phyloP scores from a whole-genome alignment of 371 early-diverging fungal genomes.

The Phascolomyces articulosus region DNA sequence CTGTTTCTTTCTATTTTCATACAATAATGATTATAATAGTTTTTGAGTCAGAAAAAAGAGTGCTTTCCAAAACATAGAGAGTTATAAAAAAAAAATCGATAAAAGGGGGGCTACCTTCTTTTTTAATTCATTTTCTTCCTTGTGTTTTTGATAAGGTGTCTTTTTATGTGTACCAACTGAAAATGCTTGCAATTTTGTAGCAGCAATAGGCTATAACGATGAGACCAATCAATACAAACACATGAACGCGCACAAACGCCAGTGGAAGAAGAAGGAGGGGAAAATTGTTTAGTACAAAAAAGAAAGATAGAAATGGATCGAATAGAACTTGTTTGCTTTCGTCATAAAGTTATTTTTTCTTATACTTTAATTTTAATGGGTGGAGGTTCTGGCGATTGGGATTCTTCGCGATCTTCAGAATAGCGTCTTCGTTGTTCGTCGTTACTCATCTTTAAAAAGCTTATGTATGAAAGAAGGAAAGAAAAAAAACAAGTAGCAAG shows the following conservation, averaged over 20 bases:
- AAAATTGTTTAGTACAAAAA: no score
- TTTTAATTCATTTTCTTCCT: slow-evolving; percentile 75
- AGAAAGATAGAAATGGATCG: background rate
- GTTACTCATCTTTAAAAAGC: background rate
- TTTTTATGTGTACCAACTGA: slow-evolving; percentile 70
- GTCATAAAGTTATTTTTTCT: no score
- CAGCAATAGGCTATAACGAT: slow-evolving; percentile 63
- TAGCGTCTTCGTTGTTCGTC: background rate
- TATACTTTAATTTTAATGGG: slow-evolving; percentile 11
- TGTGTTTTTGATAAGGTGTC: slow-evolving; percentile 74
- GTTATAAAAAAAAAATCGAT: no score
- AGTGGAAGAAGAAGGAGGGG: no score
- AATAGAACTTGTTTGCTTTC: background rate
- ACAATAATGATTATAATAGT: background rate
- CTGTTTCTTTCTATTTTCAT: slow-evolving; percentile 66
- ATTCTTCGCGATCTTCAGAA: background rate
- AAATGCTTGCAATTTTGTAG: slow-evolving; percentile 71
- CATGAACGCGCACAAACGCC: no score
- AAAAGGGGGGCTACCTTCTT: no score
- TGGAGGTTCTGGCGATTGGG: background rate
- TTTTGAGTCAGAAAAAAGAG: background rate
- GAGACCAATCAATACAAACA: background rate
- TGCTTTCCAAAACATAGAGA: no score
- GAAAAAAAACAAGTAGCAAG: background rate
- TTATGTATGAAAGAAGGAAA: background rate